Conservation (phyloP, 139 green algal genomes). For the Mychonastes homosphaera region DNA sequence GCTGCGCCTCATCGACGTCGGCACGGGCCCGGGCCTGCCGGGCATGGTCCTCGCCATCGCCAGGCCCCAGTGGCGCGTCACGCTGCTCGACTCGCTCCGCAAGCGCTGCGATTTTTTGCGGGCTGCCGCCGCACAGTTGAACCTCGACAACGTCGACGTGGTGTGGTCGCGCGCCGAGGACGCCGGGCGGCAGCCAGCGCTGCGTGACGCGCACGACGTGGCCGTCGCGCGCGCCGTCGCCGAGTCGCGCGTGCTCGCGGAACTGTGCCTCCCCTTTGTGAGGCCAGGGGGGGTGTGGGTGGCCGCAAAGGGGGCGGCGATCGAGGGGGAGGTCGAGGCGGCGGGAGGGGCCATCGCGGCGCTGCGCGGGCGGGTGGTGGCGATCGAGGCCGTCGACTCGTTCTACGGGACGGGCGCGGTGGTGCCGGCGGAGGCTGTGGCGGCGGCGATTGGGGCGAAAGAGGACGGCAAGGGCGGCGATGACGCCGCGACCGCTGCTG, state of each 20-base stretch:
- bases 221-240: conserved; percentile 78
- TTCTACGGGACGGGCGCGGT: conserved; percentile 18
- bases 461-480: conserved; percentile 4
- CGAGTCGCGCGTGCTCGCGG: conserved; percentile 62
- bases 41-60: conserved; percentile 73
- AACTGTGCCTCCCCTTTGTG: conserved; percentile 87
- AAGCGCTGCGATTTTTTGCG: conserved; percentile 62
- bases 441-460: background rate
- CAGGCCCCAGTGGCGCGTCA: conserved; percentile 64
- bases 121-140: conserved; percentile 21
- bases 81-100: conserved; percentile 68
- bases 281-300: conserved; percentile 58
- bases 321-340: conserved; percentile 46
- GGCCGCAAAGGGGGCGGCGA: conserved; percentile 66
- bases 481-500: conserved; percentile 3
- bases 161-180: conserved; percentile 72
- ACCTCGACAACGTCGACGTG: conserved; percentile 60
- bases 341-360: conserved; percentile 37
- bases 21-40: conserved; percentile 77
- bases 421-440: conserved; percentile 14
- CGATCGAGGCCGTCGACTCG: conserved; percentile 44
- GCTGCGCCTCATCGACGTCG: conserved; percentile 70
- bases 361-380: conserved; percentile 45
- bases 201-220: conserved; percentile 49
- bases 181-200: conserved; percentile 22